Conservation (phyloP, 176 grass and related monocot species). For the Tuctoria greenei region DNA sequence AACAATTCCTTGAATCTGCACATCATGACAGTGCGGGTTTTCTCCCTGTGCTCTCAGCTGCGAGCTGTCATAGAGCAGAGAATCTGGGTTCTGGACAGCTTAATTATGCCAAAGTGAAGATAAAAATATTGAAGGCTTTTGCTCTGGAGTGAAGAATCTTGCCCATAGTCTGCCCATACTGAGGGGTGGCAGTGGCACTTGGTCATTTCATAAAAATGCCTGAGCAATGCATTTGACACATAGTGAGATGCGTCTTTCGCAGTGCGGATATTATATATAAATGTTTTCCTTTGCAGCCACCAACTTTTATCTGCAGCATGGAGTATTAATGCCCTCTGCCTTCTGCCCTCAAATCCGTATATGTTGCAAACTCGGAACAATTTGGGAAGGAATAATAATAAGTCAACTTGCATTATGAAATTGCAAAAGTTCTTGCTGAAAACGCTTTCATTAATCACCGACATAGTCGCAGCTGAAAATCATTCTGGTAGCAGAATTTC, state of each 20-base stretch:
- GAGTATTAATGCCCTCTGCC: slow-evolving; percentile 23
- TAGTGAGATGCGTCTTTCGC: slow-evolving; percentile 44
- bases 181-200: slow-evolving; percentile 26
- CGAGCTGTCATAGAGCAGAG: slow-evolving; percentile 38
- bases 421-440: slow-evolving; percentile 4
- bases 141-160: slow-evolving; percentile 41
- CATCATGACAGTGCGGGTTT: background rate
- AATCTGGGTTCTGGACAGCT: slow-evolving; percentile 44
- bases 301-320: slow-evolving; percentile 2
- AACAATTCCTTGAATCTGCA: no score
- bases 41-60: slow-evolving; percentile 6
- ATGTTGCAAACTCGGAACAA: slow-evolving; percentile 39
- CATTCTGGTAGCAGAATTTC: slow-evolving; percentile 26
- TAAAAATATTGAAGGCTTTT: slow-evolving; percentile 43
- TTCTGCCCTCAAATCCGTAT: slow-evolving; percentile 32
- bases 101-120: slow-evolving; percentile 22
- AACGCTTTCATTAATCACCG: slow-evolving; percentile 21
- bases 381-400: slow-evolving; percentile 36
- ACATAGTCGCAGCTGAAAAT: slow-evolving; percentile 26
- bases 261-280: slow-evolving; percentile 53
- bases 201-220: slow-evolving; percentile 26
- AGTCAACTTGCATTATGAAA: slow-evolving; percentile 17
- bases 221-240: slow-evolving; percentile 28
- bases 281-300: background rate
- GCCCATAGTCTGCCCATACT: background rate